phyloP scores from a whole-genome alignment of 805 yeast genomes.

The Yarrowia divulgata region DNA sequence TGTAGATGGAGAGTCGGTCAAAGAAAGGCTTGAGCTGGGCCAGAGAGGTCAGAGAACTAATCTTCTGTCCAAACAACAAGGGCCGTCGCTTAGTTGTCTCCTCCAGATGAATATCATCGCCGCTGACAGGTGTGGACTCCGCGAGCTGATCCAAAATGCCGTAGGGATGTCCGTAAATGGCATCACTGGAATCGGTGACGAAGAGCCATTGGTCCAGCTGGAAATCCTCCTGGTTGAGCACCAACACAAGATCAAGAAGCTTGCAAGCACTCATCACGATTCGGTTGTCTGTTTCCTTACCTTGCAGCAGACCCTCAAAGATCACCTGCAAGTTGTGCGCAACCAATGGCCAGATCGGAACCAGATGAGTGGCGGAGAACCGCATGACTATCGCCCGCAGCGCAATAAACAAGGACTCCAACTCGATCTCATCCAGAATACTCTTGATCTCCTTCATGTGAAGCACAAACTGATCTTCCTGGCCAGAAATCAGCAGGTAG shows the following conservation, averaged over 20 bases:
- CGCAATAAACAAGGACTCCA: slow-evolving; percentile 58
- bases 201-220: slow-evolving; percentile 85
- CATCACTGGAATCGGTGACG: slow-evolving; percentile 70
- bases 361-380: slow-evolving; percentile 68
- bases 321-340: slow-evolving; percentile 65
- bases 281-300: slow-evolving; percentile 32
- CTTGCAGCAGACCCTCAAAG: slow-evolving; percentile 53
- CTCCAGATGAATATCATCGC: slow-evolving; percentile 24
- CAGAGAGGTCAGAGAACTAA: slow-evolving; percentile 50
- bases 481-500: slow-evolving; percentile 67
- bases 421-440: slow-evolving; percentile 54
- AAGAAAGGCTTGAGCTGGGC: slow-evolving; percentile 67
- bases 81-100: slow-evolving; percentile 49
- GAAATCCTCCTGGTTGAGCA: slow-evolving; percentile 77
- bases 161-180: slow-evolving; percentile 55
- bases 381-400: slow-evolving; percentile 70
- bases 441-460: slow-evolving; percentile 59
- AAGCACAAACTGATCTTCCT: slow-evolving; percentile 61
- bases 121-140: slow-evolving; percentile 42
- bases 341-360: slow-evolving; percentile 72
- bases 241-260: slow-evolving; percentile 74
- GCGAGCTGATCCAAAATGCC: slow-evolving; percentile 61
- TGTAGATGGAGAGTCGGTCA: slow-evolving; percentile 66
- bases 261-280: slow-evolving; percentile 66
- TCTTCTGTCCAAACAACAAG: slow-evolving; percentile 50